Conservation (phyloP, 768 basidiomycete genomes). For the Kwoniella shandongensis region DNA sequence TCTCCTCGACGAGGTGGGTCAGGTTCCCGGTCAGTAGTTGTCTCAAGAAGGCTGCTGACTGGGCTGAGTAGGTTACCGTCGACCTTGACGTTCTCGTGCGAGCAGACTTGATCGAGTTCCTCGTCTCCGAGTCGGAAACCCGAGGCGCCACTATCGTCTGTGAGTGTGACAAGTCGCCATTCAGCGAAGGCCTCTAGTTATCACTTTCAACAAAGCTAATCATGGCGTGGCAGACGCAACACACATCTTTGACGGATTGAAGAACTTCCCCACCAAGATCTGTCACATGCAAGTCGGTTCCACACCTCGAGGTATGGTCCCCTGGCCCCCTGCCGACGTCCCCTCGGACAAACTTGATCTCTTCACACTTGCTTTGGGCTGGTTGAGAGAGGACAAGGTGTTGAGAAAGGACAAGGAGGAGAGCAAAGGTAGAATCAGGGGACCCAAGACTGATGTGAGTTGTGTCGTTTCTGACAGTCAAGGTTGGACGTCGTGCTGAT, state of each 20-base stretch:
- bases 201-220: too few relatives aligned
- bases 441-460: conserved; percentile 50
- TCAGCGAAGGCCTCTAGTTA: conserved; percentile 9
- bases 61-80: conserved; percentile 98
- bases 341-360: conserved; percentile 53
- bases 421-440: conserved; percentile 62
- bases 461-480: not conserved
- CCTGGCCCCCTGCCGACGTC: conserved; percentile 64
- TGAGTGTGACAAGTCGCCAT: conserved; percentile 53
- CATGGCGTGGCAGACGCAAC: conserved; percentile 72
- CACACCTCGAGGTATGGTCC: conserved; percentile 60
- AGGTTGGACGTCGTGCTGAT: not conserved
- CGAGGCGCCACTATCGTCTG: conserved; percentile 87
- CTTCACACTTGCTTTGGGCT: conserved; percentile 74
- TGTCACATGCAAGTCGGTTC: conserved; percentile 86
- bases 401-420: conserved; percentile 54
- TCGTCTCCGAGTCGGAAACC: conserved; percentile 73
- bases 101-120: conserved; percentile 81
- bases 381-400: conserved; percentile 82
- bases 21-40: too few relatives aligned
- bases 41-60: too few relatives aligned
- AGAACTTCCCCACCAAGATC: conserved; percentile 88
- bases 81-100: conserved; percentile 96
- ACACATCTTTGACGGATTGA: conserved; percentile 93
- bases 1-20: conserved; percentile 81